A percentile compares a stretch with the other conserved stretches of the same genome.
These are phyloP conservation scores for Rhodomyrtus psidioides DNA, from an alignment of 441 rosid genomes.

Conservation along the genomic window DNA sequence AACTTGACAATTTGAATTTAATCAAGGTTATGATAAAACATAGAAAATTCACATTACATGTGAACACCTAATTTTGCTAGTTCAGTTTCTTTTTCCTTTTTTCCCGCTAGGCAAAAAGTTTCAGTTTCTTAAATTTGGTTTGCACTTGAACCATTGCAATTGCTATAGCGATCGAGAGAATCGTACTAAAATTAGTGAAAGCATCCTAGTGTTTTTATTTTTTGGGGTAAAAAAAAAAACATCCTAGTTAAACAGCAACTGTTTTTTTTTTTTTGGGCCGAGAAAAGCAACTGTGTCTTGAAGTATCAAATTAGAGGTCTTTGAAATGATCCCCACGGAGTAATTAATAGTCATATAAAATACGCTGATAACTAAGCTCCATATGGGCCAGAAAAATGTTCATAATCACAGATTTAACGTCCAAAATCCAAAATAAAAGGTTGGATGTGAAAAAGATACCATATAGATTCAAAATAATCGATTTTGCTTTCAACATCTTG, in stretches of 20 bases:
- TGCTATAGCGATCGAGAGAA: neutral
- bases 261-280: too few relatives aligned
- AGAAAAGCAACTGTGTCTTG: too few relatives aligned
- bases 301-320: neutral
- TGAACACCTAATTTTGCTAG: neutral
- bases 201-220: too few relatives aligned
- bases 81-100: neutral
- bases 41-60: neutral
- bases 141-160: neutral
- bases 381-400: neutral
- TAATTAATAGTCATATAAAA: neutral
- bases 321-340: neutral
- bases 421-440: neutral
- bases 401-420: neutral
- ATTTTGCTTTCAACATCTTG: too few relatives aligned
- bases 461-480: too few relatives aligned
- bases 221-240: too few relatives aligned
- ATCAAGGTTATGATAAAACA: neutral
- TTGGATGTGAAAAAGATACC: neutral
- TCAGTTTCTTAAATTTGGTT: neutral
- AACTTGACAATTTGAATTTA: neutral
- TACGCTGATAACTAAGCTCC: fast-evolving
- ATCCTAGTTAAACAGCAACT: neutral
- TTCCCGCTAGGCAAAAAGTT: neutral
- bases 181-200: neutral